Evolutionary conservation across 2,329 filamentous ascomycete species (phyloP), one percentile per base, ranked within the genome.

Genomic region (Phaeophleospora eucalypticola): DNA sequence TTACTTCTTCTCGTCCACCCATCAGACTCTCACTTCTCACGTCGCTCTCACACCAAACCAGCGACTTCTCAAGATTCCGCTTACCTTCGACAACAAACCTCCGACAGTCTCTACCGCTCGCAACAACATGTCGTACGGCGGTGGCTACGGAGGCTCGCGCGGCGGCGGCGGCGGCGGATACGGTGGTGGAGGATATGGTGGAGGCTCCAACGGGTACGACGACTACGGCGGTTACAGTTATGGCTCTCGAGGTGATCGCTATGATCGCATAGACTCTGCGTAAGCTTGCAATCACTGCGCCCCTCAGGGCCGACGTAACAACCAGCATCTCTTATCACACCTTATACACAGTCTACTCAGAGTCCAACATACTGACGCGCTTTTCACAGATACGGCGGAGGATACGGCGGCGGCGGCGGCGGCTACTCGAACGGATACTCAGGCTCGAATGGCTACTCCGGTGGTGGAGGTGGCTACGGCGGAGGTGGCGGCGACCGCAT

Each of bases 401-500:
- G 65, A 45, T 60, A 61, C 34, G 61, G 64, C 48, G 61, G 64
- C 52, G 59, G 61, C 46, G 65, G 66, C 43, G 58, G 58, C 40
- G 59, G 62, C 41, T 64, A 65, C 49, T 60, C 59, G 20, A 52
- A 52, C 40, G 61, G 63, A 44, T 60, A 61, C 40, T 59, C 58
- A 37, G 61, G 62, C 19, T 64, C 65, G 33, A 58, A 60, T 16
- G 59, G 60, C 20, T 56, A 61, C 35, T 56, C 60, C 12, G 60
- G 62, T 12, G 61, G 68, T 49, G 69, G 71, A 42, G 67, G 71
- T 33, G 68, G 67, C 42, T 69, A 69, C 48, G 72, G 78, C 46
- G 82, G 79, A 56, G 84, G 79, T 58, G 87, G 89, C 58, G 90
- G 91, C 69, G 93, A 98, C 73, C 84, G 87, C 63, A 98, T 98